phyloP scores from a whole-genome alignment of 306 rosid genomes.

The Lathyrus sativus region DNA sequence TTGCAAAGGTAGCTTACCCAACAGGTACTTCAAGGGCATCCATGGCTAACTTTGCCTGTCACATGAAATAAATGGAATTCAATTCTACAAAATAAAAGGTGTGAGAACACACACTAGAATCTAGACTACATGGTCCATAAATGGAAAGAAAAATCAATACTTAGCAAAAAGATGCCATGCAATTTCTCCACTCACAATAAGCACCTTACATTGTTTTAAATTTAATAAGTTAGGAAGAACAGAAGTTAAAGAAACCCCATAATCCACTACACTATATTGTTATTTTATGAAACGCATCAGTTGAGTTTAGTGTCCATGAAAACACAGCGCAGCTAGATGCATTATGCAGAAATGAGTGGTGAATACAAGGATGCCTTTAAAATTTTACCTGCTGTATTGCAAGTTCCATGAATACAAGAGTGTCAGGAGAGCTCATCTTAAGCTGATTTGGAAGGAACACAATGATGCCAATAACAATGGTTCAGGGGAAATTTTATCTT shows the following conservation, averaged over 20 bases:
- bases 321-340: background rate
- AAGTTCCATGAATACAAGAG: conserved; percentile 59
- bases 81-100: background rate
- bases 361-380: background rate
- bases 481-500: background rate
- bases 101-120: background rate
- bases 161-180: background rate
- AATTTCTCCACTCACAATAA: background rate
- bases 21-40: conserved; percentile 86
- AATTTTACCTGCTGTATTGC: conserved; percentile 71
- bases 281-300: background rate
- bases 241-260: background rate
- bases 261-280: background rate
- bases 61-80: conserved; percentile 24
- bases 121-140: background rate
- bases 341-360: background rate
- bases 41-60: conserved; percentile 72
- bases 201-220: background rate
- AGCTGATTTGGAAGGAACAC: background rate
- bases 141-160: conserved; percentile 6
- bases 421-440: conserved; percentile 28
- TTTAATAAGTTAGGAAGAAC: background rate
- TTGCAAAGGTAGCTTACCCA: conserved; percentile 54
- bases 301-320: background rate
- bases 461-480: conserved; percentile 1